Evolutionary conservation across 805 yeast genomes (phyloP), one percentile per base, ranked within the genome.

Genomic region (Pichia sporocuriosa): DNA sequence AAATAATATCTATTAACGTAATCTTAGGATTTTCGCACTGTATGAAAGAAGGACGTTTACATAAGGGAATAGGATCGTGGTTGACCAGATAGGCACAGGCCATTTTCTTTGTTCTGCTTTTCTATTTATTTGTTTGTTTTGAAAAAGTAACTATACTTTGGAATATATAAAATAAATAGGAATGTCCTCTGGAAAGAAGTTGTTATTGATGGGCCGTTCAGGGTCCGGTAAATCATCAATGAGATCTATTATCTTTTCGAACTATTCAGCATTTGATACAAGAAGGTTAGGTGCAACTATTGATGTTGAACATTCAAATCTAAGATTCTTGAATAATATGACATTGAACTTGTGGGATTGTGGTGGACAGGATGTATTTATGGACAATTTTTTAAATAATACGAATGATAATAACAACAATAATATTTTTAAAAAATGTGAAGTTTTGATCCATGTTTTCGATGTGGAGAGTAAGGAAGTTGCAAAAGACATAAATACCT

Each of bases 151-250:
- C 11, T 23, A 11, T 7, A 8, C 10, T 7, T 23, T 8, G 11
- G 26, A 23, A 23, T 8, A 11, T 8, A 11, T 11, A 7, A 8
- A 23, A 23, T 23, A 9, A 32, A n/a, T 15, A 9, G 10, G 1
- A 2, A 50, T 50, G 54, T 56, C 58, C 6, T 35, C 57, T 5
- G 72, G 84, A 43, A 77, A 79, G 61, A 81, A 81, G 56, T 68
- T 81, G 31, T 67, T 81, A 31, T 65, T 81, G 23, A 81, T 81
- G 79, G 97, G 97, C 65, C 82, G 97, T 34, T 82, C 95, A 22
- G 97, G 98, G 33, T 86, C 96, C 5, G 98, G 98, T 2, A 93
- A 93, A 61, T 87, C 96, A 3, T 88, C 97, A 2, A 93, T 93
- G 98, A 72, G 97, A 53, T 86, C 95, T 35, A 90, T 93, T 47